Evolutionary conservation across 1,284 basidiomycete genomes (phyloP), one percentile per base, ranked within the genome.

Genomic region (Ustilago bromivora): DNA sequence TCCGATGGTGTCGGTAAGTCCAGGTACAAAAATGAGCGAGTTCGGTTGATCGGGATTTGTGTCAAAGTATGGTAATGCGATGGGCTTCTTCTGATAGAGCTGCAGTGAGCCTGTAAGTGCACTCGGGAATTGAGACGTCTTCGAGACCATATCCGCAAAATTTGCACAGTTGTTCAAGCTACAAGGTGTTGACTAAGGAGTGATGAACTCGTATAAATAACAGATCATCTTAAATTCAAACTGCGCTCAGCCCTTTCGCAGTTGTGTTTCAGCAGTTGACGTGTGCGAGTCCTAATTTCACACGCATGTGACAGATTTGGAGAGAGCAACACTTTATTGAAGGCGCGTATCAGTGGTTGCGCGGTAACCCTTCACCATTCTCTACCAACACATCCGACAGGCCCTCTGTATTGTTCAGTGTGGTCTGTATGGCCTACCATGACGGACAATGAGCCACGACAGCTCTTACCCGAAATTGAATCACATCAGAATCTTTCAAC

Each of bases 1-100:
- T 19, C 76, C 79, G 31, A 84, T 57, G 4, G 81, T 83, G 57
- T 85, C 83, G 17, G 77, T 82, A 1, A 85, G 71, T 2, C 84
- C 84, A 2, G 79, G 70, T 0, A 84, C 28, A 41, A 84, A 81
- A 47, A 85, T 49, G 12, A 84, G 63, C 19, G 74, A 67, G 34
- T 85, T 71, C 1, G 82, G 60, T 13, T 75, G 66, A 6, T 54
- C 13, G 5, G 71, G 55, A 19, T 79, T 58, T 32, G 79, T 69
- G 57, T 84, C 79, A 38, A 84, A 76, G 59, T 81, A 77, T 3
- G 82, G 72, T 11, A 84, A 49, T 1, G 76, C 53, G 4, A 79
- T 46, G 10, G 83, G 82, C 23, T 62, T 57, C 12, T 49, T 56
- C 36, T 75, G 79, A 40, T 72, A 83, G n/a, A 83, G 66, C 35